Base-by-base conservation (phyloP, 805 yeast genomes). In the Hanseniaspora mollemarum region DNA sequence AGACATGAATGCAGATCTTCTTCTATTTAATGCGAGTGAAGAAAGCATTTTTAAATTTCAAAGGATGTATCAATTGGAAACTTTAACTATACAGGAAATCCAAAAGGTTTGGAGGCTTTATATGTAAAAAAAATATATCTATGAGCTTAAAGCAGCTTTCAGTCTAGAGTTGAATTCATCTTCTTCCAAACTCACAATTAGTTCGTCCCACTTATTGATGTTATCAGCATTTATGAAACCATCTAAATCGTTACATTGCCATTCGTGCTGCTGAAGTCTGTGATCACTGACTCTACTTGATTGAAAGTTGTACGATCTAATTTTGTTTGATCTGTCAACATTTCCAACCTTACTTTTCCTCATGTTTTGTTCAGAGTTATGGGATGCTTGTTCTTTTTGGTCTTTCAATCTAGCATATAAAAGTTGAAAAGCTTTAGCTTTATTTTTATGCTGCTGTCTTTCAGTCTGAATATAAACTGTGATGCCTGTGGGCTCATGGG, bases 201-300 rank as follows among this genome's bases (percentile, higher is more conserved):
- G 24, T 25, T 46, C 51, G 33, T 46, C 51, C 51, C 51, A 46
- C 24, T 46, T 46, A 22, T 46, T 46, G 13, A 39, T 42, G 25
- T 35, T 36, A 25, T 42, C 42, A 25, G 38, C 45, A 15, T 32
- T 40, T 18, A 46, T 46, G 15, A 46, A 46, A 13, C 43, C 42
- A 16, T 46, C 35, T 16, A 46, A 25, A 40, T 39, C 40, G 19
- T 42, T 39, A 6, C 42, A 39, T 26, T 46, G 51, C 51, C 51
- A 46, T 5, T 21, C 35, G 10, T 35, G 40, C 21, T 46, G 45
- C 22, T 38, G 45, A 6, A 46, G 28, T 45, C 98, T 71, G 60
- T 92, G 98, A 60, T 92, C 98, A 0, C 97, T 88, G 44, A 92
- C 76, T 57, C 98, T 73, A 62, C 87, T 87, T 60, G 92, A 96